Evolutionary conservation across 73 alveolate genomes (phyloP), one percentile per base, ranked within the genome.

Genomic region (Paramecium bursaria): DNA sequence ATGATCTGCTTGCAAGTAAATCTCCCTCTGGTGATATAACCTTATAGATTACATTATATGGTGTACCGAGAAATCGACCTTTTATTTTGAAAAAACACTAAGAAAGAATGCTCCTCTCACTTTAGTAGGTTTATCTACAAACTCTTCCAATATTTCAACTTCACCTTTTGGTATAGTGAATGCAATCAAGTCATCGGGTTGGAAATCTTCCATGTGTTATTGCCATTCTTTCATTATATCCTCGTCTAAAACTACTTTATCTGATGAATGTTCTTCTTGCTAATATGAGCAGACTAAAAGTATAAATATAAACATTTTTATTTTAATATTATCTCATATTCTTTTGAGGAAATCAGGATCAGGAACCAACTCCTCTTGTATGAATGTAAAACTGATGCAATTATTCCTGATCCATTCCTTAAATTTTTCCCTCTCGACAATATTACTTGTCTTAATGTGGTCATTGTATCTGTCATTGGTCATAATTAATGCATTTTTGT

Each of bases 401-500:
- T 92, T 91, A 47, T 89, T 88, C 53, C 93, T 92, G 27, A 95
- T 90, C 98, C 99, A 95, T 46, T 90, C 90, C 79, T 86, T 90
- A 57, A 91, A 95, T 21, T 91, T 91, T 50, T 86, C 94, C 61
- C 93, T 90, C 86, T 92, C 93, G 33, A 89, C 86, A 27, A 75
- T 90, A 75, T 89, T 91, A 29, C 73, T 86, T 67, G 90, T 87
- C 39, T 87, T 88, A 47, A 95, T 90, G 74, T 95, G 95, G 86
- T 95, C 98, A 75, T 97, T 92, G 85, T 86, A 95, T 77, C 93
- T 88, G 86, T 95, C 99, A 93, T 95, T 95, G 6, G 98, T 93
- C 85, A 95, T 92, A 61, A 95, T 90, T 44, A 90, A 90, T 39
- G 97, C 98, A 61, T 92, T 91, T 60, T 91, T 91, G 26, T 86